phyloP scores from a whole-genome alignment of 306 rosid genomes.

The Quercus variabilis region DNA sequence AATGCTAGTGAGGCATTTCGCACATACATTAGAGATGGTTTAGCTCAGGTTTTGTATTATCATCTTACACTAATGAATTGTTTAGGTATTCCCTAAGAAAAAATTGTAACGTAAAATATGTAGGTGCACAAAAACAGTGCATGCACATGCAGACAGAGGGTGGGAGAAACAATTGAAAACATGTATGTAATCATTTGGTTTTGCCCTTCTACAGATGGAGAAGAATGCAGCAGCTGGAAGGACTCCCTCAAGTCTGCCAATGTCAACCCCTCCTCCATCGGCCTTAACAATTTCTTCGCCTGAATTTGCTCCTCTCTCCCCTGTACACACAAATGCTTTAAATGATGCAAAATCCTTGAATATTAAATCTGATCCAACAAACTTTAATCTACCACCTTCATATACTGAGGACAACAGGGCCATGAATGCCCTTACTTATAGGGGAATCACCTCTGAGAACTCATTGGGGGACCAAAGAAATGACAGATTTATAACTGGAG shows the following conservation, averaged over 20 bases:
- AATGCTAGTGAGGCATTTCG: constrained; percentile 99
- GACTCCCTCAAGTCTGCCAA: constrained; percentile 89
- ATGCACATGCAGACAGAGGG: background rate
- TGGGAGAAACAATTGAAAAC: background rate
- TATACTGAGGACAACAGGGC: constrained; percentile 71
- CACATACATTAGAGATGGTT: constrained; percentile 94
- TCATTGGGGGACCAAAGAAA: constrained; percentile 65
- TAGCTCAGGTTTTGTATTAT: constrained; percentile 69
- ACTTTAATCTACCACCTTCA: constrained; percentile 76
- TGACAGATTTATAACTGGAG: constrained; percentile 83
- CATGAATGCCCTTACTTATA: constrained; percentile 45
- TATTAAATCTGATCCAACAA: constrained; percentile 72
- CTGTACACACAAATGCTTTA: constrained; percentile 75
- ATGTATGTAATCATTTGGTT: background rate
- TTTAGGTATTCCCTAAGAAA: background rate
- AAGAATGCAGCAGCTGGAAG: constrained; percentile 98
- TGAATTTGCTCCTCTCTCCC: constrained; percentile 83
- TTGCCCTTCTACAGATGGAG: constrained; percentile 70
- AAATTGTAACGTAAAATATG: background rate
- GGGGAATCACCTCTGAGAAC: constrained; percentile 67
- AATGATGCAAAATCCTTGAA: constrained; percentile 60
- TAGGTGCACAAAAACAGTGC: background rate
- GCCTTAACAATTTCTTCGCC: constrained; percentile 74
- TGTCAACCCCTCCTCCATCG: constrained; percentile 96
- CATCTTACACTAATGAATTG: background rate